Evolutionary conservation across 495 filamentous ascomycete genomes (phyloP).

Genomic region (Umbilicaria muhlenbergii): DNA sequence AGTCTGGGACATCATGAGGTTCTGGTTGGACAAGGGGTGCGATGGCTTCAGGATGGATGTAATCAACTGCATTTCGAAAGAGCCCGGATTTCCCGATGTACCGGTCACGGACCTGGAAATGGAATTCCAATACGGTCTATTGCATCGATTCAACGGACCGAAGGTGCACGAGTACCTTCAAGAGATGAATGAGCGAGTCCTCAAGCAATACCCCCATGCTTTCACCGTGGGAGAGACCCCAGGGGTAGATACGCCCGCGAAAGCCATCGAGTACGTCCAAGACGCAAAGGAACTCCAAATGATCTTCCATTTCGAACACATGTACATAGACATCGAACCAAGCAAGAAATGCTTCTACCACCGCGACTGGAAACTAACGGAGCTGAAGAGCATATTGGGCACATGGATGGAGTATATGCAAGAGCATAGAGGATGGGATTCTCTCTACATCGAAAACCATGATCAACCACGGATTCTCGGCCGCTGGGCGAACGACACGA

Average conservation of each 20-base stretch:
- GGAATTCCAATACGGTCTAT: too few relatives aligned
- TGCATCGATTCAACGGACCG: slow-evolving; percentile 20
- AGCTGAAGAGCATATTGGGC: slow-evolving; percentile 31
- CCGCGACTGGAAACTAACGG: slow-evolving; percentile 25
- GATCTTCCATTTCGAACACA: slow-evolving; percentile 44
- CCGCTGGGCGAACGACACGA: slow-evolving; percentile 31
- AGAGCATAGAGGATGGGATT: slow-evolving; percentile 34
- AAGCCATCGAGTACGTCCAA: slow-evolving; percentile 35
- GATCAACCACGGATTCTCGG: slow-evolving; percentile 42
- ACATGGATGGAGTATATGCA: slow-evolving; percentile 17
- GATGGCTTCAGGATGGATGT: slow-evolving; percentile 58
- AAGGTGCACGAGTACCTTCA: slow-evolving; percentile 37
- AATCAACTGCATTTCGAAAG: slow-evolving; percentile 54
- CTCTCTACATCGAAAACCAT: slow-evolving; percentile 48
- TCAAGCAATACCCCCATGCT: slow-evolving; percentile 33
- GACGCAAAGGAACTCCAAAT: slow-evolving; percentile 38
- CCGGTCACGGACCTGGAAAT: slow-evolving; percentile 29
- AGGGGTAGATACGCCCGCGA: slow-evolving; percentile 26
- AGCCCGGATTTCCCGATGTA: slow-evolving; percentile 42
- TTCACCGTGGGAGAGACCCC: slow-evolving; percentile 46
- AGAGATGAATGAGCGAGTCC: slow-evolving; percentile 36
- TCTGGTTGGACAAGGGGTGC: slow-evolving; percentile 54
- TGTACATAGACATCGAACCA: slow-evolving; percentile 31
- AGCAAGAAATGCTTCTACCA: slow-evolving; percentile 22
- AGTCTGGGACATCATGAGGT: slow-evolving; percentile 51